Percentiles rank a stretch among this genome's conserved stretches.
Evolutionary conservation across 1,139 yeast species (phyloP).

Genomic region (Blastobotrys raffinosifermentans): DNA sequence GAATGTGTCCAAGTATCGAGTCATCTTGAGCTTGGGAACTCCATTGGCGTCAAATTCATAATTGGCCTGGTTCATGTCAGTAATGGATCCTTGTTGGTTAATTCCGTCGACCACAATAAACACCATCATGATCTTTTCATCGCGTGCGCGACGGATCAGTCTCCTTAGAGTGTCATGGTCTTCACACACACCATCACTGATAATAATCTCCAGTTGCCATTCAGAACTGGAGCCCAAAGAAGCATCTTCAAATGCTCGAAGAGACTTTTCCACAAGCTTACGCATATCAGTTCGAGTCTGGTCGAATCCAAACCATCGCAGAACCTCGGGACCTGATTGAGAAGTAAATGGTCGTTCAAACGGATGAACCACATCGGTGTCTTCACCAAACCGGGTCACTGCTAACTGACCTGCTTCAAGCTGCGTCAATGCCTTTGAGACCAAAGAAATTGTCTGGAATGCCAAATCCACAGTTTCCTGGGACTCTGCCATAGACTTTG

Average conservation of each 20-base stretch:
- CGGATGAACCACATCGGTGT: slow-evolving; percentile 78
- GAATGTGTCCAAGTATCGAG: slow-evolving; percentile 83
- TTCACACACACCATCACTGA: slow-evolving; percentile 96
- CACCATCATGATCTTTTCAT: slow-evolving; percentile 88
- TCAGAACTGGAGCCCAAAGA: slow-evolving; percentile 26
- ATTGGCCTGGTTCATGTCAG: slow-evolving; percentile 91
- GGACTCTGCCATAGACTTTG: slow-evolving; percentile 95
- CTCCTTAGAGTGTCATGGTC: slow-evolving; percentile 79
- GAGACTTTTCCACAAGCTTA: slow-evolving; percentile 63
- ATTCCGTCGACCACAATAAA: slow-evolving; percentile 92
- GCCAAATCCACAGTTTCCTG: slow-evolving; percentile 77
- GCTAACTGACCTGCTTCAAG: slow-evolving; percentile 92
- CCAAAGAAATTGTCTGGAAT: slow-evolving; percentile 89
- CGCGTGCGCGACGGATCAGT: slow-evolving; percentile 86
- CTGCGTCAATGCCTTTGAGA: slow-evolving; percentile 88
- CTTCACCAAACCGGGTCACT: slow-evolving; percentile 85
- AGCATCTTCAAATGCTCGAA: slow-evolving; percentile 70
- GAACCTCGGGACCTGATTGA: slow-evolving; percentile 76
- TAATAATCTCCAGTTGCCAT: slow-evolving; percentile 72
- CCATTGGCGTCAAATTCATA: slow-evolving; percentile 71
- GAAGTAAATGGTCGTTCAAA: slow-evolving; percentile 79
- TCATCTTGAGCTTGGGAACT: slow-evolving; percentile 65
- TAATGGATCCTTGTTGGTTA: slow-evolving; percentile 73
- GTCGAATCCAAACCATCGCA: slow-evolving; percentile 88
- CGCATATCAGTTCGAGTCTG: slow-evolving; percentile 83